phyloP scores from a whole-genome alignment of 2,329 filamentous ascomycete species.

The Aurifilum marmelostoma region DNA sequence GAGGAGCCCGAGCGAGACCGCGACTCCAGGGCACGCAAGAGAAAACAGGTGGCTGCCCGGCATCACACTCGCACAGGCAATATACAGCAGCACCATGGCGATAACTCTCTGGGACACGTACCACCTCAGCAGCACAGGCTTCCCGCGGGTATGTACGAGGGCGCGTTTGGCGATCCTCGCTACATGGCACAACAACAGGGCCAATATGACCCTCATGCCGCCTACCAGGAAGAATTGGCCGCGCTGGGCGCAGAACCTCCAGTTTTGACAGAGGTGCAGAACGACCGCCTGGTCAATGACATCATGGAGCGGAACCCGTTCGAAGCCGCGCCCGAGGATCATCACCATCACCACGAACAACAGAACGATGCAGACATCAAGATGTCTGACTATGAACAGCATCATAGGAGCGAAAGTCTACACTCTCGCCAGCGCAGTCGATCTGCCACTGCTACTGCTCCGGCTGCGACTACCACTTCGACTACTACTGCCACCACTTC shows the following conservation, averaged over 20 bases:
- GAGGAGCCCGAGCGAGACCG: constrained; percentile 50
- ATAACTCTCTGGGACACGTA: background rate
- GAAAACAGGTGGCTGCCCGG: constrained; percentile 35
- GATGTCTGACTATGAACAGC: constrained; percentile 29
- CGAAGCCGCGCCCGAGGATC: constrained; percentile 11
- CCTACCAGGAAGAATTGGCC: constrained; percentile 19
- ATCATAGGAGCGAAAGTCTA: constrained; percentile 24
- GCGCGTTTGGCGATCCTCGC: constrained; percentile 9
- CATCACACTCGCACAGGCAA: constrained; percentile 18
- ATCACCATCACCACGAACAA: background rate
- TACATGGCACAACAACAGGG: background rate
- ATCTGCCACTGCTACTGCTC: background rate
- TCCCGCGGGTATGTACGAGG: constrained; percentile 18
- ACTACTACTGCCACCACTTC: background rate
- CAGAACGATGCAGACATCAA: constrained; percentile 23
- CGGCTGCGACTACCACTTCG: no score
- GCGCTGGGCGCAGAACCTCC: constrained; percentile 23
- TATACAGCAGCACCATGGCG: background rate
- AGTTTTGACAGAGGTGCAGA: constrained; percentile 26
- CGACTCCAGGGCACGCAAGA: constrained; percentile 46
- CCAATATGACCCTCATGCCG: constrained; percentile 3
- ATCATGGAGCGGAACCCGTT: constrained; percentile 28
- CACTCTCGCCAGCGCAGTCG: constrained; percentile 32
- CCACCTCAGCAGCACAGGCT: constrained; percentile 23
- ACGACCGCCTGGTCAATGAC: constrained; percentile 30